phyloP scores from a whole-genome alignment of 169 alveolate genomes.

The Nephromyces sp. region DNA sequence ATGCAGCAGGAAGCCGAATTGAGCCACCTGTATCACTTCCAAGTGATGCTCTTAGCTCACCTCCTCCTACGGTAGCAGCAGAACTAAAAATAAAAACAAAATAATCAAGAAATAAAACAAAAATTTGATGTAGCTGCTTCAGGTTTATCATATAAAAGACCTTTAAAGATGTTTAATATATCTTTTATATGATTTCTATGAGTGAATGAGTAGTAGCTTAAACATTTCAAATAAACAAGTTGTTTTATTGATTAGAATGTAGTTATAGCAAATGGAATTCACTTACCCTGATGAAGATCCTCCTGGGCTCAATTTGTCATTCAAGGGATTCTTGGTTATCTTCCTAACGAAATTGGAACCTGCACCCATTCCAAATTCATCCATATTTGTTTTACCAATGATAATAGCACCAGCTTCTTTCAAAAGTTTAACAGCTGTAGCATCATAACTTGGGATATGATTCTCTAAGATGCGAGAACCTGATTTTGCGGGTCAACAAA shows the following conservation, averaged over 20 bases:
- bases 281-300: not conserved
- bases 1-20: not conserved
- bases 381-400: not conserved
- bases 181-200: no score
- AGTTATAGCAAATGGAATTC: no score
- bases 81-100: not conserved
- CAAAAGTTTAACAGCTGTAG: not conserved
- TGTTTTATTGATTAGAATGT: no score
- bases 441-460: not conserved
- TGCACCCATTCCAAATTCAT: not conserved
- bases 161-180: no score
- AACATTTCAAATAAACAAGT: no score
- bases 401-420: not conserved
- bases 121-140: no score
- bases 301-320: not conserved
- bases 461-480: not conserved
- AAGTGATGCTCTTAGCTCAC: not conserved
- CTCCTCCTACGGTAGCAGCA: not conserved
- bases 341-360: not conserved
- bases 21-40: not conserved
- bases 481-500: no score
- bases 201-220: no score
- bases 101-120: no score
- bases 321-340: not conserved
- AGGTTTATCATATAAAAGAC: no score